These are phyloP conservation scores for Petunia secreta DNA, from an alignment of 257 asterid species.

Conservation along the genomic window DNA sequence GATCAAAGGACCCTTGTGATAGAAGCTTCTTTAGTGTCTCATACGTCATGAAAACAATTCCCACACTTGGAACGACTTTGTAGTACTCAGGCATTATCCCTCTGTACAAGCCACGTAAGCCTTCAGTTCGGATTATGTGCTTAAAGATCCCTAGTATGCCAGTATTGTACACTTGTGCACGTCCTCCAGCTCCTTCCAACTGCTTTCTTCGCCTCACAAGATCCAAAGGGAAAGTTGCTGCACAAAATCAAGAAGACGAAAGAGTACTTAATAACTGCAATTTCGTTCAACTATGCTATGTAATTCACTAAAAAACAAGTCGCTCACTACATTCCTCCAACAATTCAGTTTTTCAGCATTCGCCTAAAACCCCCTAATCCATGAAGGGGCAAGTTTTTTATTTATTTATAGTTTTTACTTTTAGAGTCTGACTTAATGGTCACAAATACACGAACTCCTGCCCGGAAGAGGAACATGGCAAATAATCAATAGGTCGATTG, in stretches of 20 bases:
- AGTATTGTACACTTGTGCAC: slow-evolving; percentile 76
- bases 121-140: slow-evolving; percentile 70
- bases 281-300: neutral
- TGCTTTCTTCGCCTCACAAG: slow-evolving; percentile 97
- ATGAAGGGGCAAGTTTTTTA: neutral
- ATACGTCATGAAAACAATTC: slow-evolving; percentile 93
- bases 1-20: slow-evolving; percentile 57
- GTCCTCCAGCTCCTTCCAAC: slow-evolving; percentile 89
- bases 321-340: neutral
- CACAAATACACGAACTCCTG: neutral
- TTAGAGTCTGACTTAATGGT: neutral
- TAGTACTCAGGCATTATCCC: slow-evolving; percentile 94
- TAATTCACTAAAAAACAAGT: neutral
- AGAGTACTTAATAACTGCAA: neutral
- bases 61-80: slow-evolving; percentile 95
- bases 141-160: slow-evolving; percentile 74
- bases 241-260: slow-evolving; percentile 24
- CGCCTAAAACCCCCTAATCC: neutral
- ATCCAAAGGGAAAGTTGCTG: slow-evolving; percentile 93
- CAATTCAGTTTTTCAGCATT: neutral
- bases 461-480: neutral
- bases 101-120: slow-evolving; percentile 82
- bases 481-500: neutral
- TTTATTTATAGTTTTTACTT: neutral
- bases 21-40: slow-evolving; percentile 82